Percentiles rank a stretch among this genome's conserved stretches.
Conservation (phyloP, 2,329 filamentous ascomycete species). For the Thelonectria rubi region DNA sequence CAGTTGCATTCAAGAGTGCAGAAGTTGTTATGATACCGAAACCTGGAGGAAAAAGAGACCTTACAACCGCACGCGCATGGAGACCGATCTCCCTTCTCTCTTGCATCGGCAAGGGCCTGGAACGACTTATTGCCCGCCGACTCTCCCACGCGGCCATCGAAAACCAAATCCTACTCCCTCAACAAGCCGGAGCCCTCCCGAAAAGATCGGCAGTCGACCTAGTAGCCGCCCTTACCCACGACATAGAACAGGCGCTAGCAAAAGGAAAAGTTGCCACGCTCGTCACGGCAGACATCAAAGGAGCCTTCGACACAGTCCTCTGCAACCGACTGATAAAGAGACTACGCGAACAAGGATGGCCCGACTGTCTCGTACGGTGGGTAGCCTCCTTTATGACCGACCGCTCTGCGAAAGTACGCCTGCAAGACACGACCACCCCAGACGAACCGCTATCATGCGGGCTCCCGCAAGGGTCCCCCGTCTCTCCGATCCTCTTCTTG, state of each 20-base stretch:
- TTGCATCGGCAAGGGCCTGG: conserved; percentile 40
- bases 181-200: conserved; percentile 36
- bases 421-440: not conserved
- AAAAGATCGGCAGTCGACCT: conserved; percentile 15
- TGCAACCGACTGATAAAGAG: conserved; percentile 28
- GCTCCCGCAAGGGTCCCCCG: conserved; percentile 2
- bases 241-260: conserved; percentile 32
- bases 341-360: conserved; percentile 30
- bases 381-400: conserved; percentile 26
- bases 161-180: conserved; percentile 29
- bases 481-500: not conserved
- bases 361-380: conserved; percentile 19
- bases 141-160: conserved; percentile 32
- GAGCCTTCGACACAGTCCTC: conserved; percentile 32
- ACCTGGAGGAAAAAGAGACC: conserved; percentile 32
- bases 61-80: conserved; percentile 29
- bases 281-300: conserved; percentile 29
- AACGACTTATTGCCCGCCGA: conserved; percentile 37
- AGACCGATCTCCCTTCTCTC: conserved; percentile 40
- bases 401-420: not conserved
- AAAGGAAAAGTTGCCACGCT: conserved; percentile 21
- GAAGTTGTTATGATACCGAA: conserved; percentile 40
- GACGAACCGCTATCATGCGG: conserved; percentile 12
- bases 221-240: conserved; percentile 26
- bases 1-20: conserved; percentile 29